Evolutionary conservation across 73 alveolate genomes (phyloP), one percentile per base, ranked within the genome.

Genomic region (Tetrahymena thermophila): DNA sequence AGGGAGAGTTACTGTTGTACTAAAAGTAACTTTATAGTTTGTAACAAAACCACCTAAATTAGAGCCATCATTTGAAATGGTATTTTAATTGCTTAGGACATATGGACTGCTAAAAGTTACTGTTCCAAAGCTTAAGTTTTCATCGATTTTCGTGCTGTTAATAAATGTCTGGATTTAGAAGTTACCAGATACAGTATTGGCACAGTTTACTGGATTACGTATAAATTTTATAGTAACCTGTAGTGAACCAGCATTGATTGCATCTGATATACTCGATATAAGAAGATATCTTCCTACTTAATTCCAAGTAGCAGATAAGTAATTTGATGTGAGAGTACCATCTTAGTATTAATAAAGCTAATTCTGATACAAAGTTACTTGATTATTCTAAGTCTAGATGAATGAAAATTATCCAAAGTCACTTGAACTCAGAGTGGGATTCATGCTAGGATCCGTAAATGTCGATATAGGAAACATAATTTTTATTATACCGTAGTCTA

Each of bases 11-110:
- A 40, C 85, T 19, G 85, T 21, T n/a, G 96, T 94, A 43, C 95
- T 94, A 84, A 94, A 94, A 14, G 58, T 34, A 10, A 94, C 44
- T 14, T 85, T 85, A 28, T 94, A 94, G 35, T 94, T 94, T 0
- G 96, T 94, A 9, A 85, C 93, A 34, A 85, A 94, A 40, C 96
- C 96, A 56, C 96, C 96, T 85, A 94, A 84, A 56, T 94, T 84
- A 37, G 96, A 94, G 40, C 96, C 96, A 85, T 94, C 96, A 85
- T 94, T 94, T 35, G 58, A 35, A 25, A 42, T 94, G 2, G 57
- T 94, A 7, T 93, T n/a, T 58, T 40, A 37, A 21, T 94, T 84
- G 85, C 93, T 94, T 84, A 43, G 25, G 4, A 83, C 31, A 31
- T 94, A 94, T 19, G 85, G 84, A 23, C 93, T 50, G 0, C 95